Evolutionary conservation across 2,329 filamentous ascomycete species (phyloP).

Genomic region (Hortaea werneckii): DNA sequence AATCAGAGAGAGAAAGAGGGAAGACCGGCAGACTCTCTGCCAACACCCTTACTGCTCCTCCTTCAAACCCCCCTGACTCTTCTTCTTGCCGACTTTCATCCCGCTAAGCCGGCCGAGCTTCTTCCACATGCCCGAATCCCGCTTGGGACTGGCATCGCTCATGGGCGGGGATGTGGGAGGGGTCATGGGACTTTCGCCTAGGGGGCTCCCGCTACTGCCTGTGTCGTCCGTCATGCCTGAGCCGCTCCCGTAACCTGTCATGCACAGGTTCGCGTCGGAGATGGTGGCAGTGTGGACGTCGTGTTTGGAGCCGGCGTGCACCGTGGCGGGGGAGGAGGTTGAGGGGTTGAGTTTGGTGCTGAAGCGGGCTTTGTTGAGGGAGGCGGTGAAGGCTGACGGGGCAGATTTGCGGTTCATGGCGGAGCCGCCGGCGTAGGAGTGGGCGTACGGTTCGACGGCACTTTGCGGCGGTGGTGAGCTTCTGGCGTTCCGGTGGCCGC

Average conservation of each 20-base stretch:
- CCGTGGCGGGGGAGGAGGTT: constrained; percentile 15
- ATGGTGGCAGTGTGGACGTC: constrained; percentile 4
- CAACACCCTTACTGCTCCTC: no score
- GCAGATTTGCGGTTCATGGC: constrained; percentile 23
- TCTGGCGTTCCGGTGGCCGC: constrained; percentile 19
- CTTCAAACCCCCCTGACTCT: constrained; percentile 21
- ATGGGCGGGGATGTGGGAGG: constrained; percentile 62
- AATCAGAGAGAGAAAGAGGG: no score
- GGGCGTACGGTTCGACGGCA: constrained; percentile 17
- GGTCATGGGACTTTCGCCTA: constrained; percentile 52
- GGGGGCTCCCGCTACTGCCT: constrained; percentile 46
- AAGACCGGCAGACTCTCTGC: no score
- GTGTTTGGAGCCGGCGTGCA: constrained; percentile 8
- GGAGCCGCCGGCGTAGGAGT: constrained; percentile 13
- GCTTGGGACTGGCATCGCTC: constrained; percentile 23
- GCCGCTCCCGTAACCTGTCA: constrained; percentile 30
- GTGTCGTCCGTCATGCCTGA: constrained; percentile 55
- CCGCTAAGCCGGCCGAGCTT: constrained; percentile 28
- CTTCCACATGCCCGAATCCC: constrained; percentile 30
- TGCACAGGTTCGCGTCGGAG: constrained; percentile 18
- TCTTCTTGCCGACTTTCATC: constrained; percentile 26
- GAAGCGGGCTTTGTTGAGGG: constrained; percentile 22
- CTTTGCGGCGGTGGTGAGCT: constrained; percentile 23
- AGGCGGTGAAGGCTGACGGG: constrained; percentile 22
- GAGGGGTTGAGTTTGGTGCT: constrained; percentile 24